Evolutionary conservation across 768 basidiomycete genomes (phyloP), one percentile per base, ranked within the genome.

Genomic region (Amanita muscaria): DNA sequence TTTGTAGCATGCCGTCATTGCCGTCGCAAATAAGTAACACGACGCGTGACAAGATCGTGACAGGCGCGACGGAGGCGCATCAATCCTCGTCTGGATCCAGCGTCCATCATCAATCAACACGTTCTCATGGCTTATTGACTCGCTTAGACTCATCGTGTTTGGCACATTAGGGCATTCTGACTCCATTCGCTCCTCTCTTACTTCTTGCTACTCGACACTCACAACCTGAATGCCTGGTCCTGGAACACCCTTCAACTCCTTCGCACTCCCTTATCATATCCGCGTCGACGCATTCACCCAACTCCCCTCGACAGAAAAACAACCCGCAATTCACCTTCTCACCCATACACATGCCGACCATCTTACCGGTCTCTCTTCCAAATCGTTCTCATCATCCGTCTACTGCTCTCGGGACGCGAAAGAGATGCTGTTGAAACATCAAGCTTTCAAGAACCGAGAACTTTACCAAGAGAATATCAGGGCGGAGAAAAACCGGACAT

Each of bases 291-390:
- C 80, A 49, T 98, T 98, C 61, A 68, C 76, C 3, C 55, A 62
- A 34, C 56, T 62, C 7, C 41, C 59, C 23, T 53, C 60, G 27
- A 60, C 62, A 15, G 53, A 68, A 47, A 54, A 62, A 33, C 45
- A 65, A 7, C 67, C 72, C 4, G 61, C 72, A 4, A 68, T 91
- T 9, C 77, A 88, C 58, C 74, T 96, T n/a, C 74, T 96, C 43
- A 80, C 84, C 0, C 91, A 96, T 57, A 87, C 90, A 0, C 93
- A 94, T 63, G 74, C 90, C 0, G 92, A 94, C 62, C 92, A 96
- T 56, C 72, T 90, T 42, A 64, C 63, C 33, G 91, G 93, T 3
- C 71, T 96, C 21, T 72, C 79, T 15, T 75, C 85, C 18, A 77
- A 79, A 47, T 81, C 79, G 0, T 92, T 93, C 56, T 78, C 74